Evolutionary conservation across 2,329 filamentous ascomycete species (phyloP), one percentile per base, ranked within the genome.

Genomic region (Neopestalotiopsis sp.): DNA sequence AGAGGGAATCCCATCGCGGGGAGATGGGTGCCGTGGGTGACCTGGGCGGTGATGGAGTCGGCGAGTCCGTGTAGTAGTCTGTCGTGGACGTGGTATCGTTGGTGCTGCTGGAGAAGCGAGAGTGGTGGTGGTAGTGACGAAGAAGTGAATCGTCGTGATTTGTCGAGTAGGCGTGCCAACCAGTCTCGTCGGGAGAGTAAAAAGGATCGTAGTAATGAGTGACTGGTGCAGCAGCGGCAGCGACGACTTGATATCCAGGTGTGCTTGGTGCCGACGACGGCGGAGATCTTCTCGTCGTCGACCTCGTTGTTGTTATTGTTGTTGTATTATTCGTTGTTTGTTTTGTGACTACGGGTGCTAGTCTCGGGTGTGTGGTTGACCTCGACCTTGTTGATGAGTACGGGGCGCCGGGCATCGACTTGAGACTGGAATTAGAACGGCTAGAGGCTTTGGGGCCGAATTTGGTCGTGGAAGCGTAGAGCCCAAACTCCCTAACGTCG

Each of bases 1-100:
- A 77, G 30, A 82, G 76, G 24, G 82, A 83, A 67, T 86, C 85
- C 85, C 86, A 88, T 71, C 85, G 79, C 24, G 80, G 78, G 24
- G 81, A 82, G 56, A 78, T 70, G 60, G 76, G 71, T 17, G 67
- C 20, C 80, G 80, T 20, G 79, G 81, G 32, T 80, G 71, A 58
- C 34, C 59, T 34, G 32, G 81, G 79, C 60, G 81, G 69, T 34
- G 80, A 75, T 59, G 81, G 79, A 14, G 78, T 71, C 65, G 79
- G 77, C 45, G 71, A 71, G 45, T 67, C 68, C 56, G 57, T 30
- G 68, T 70, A 69, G 75, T 45, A 57, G 14, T 67, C 28, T 30
- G 34, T 38, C 5, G 56, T 57, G 14, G 49, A 64, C 17, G 7
- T 28, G 61, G 45, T 52, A 13, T 58, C 45, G 65, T 67, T 42